Base-by-base conservation (phyloP, 1,284 basidiomycete species). In the Rhodotorula sp. region DNA sequence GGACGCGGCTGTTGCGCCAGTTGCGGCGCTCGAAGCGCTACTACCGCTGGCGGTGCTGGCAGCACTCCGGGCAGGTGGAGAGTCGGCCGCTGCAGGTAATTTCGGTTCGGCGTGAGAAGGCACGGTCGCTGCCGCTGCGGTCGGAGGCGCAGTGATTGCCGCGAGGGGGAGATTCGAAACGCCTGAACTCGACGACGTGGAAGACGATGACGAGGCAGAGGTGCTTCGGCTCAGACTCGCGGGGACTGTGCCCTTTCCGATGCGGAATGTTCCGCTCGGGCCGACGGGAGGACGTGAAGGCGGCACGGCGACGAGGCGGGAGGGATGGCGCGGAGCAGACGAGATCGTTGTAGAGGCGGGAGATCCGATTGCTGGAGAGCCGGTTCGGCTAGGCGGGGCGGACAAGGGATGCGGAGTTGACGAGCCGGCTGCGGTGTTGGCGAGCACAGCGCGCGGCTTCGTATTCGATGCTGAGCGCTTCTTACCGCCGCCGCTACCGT, bases 161-260 rank as follows among this genome's bases (percentile, higher is more conserved):
- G 42, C 46, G 12, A 67, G 26, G 4, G 65, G 17, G 20, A 63
- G 46, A 15, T 59, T 17, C 42, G 33, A 22, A 37, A 15, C 18
- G 33, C 55, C 53, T 18, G 51, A 46, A 29, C 45, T 48, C n/a
- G 58, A 53, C 26, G 60, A 49, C 44, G 66, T 58, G 5, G 44
- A 49, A 45, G 66, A 62, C 30, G 66, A 62, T 7, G 69, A 70
- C 6, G 45, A 45, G 44, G 53, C 49, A 6, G 49, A 64, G 1
- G 37, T 26, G 37, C 57, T 62, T 6, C 55, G 60, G 24, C 53
- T 59, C 42, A 62, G 42, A 30, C 68, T 64, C 6, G 55, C 26
- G 2, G 69, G 72, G 0, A 69, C 45, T 0, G 65, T 14, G 15
- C 72, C 72, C 33, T 69, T 74, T 18, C 72, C 72, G 57, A 74